Evolutionary conservation across 257 asterid genomes (phyloP).

Genomic region (Paulownia fortunei): DNA sequence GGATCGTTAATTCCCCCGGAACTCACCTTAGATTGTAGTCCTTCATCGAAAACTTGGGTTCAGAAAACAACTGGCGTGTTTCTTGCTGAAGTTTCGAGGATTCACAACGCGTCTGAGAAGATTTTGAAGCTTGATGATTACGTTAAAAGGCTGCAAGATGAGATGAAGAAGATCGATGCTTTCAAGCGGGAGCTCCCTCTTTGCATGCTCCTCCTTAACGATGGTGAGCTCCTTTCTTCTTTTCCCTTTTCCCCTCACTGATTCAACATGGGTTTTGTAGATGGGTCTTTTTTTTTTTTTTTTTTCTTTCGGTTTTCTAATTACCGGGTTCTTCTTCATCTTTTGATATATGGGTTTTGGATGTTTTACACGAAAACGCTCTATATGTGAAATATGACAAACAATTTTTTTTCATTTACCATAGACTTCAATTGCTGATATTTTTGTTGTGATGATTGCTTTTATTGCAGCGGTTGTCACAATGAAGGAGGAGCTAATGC

Average conservation of each 20-base stretch:
- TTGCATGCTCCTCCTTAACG: conserved; percentile 65
- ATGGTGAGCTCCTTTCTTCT: conserved; percentile 48
- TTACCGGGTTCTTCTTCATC: neutral
- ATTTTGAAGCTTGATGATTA: conserved; percentile 58
- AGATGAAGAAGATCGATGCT: conserved; percentile 87
- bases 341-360: neutral
- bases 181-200: conserved; percentile 88
- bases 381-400: too few relatives aligned
- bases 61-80: conserved; percentile 52
- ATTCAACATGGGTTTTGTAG: neutral
- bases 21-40: conserved; percentile 55
- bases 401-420: neutral
- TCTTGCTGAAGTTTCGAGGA: conserved; percentile 49
- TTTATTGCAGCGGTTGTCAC: conserved; percentile 44
- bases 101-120: conserved; percentile 49
- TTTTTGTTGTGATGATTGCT: neutral
- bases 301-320: neutral
- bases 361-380: neutral
- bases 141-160: conserved; percentile 61
- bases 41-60: conserved; percentile 30
- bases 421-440: neutral
- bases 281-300: neutral
- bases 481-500: conserved; percentile 41
- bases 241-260: neutral
- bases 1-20: conserved; percentile 61